Evolutionary conservation across 768 basidiomycete genomes (phyloP), one percentile per base, ranked within the genome.

Genomic region (Sistotremastrum suecicum): DNA sequence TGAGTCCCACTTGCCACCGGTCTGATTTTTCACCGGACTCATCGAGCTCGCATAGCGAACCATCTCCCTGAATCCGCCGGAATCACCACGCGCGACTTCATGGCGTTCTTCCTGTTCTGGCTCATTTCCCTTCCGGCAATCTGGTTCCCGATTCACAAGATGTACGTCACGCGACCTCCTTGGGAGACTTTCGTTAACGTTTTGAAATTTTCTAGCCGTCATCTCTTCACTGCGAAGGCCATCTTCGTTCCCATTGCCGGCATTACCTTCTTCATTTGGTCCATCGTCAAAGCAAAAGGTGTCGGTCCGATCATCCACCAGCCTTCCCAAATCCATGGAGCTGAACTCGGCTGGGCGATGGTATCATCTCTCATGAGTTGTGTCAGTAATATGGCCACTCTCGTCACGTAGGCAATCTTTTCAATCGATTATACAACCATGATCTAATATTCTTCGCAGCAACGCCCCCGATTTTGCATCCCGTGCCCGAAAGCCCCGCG

Each of bases 81-180:
- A 39, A 87, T 76, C 33, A 81, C 69, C 46, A 79, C 80, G n/a
- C 71, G 73, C 44, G 76, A 83, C 62, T 83, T 80, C 53, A 64
- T 85, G 65, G 76, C 76, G 52, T 90, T 90, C 74, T 80, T 90
- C 69, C 67, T 90, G 48, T 91, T 88, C 68, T 89, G 83, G 80
- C 63, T 87, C 30, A 69, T 85, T 36, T 82, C 78, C 33, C 71
- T 88, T 32, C 83, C 83, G 6, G 77, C 79, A 11, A 79, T 87
- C 53, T 86, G 80, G 80, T 80, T 85, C 52, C 84, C 83, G 7
- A 76, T 87, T 41, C 83, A 89, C 65, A 72, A 80, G 55, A 80
- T 85, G 80, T 81, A 59, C 47, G 75, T 63, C 45, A 40, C 37
- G 32, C 47, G 35, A 40, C 38, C 41, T 8, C 47, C 51, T 42